A percentile compares a stretch with the other conserved stretches of the same genome.
These are phyloP conservation scores for Botrytis pseudocinerea DNA, from an alignment of 2,329 filamentous ascomycete genomes.

Conservation along the genomic window DNA sequence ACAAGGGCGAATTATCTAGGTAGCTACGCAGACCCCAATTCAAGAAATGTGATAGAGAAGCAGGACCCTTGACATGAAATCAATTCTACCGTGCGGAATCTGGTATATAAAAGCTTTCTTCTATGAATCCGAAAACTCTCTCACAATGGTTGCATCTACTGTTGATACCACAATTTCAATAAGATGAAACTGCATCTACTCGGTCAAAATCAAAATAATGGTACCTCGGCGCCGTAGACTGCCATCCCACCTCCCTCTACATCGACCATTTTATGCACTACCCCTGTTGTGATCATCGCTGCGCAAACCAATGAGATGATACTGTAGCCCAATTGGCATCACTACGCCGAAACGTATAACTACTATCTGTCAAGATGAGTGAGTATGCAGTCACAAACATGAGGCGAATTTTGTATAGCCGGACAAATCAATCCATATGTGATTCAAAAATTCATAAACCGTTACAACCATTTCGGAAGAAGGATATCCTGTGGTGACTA, in stretches of 20 bases:
- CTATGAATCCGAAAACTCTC: background rate
- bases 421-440: conserved; percentile 46
- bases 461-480: conserved; percentile 57
- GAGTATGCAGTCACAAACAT: conserved; percentile 21
- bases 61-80: background rate
- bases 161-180: background rate
- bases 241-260: background rate
- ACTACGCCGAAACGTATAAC: background rate
- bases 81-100: too few relatives aligned
- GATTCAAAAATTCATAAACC: conserved; percentile 69
- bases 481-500: conserved; percentile 70
- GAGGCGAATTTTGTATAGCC: conserved; percentile 4
- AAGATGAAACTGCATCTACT: background rate
- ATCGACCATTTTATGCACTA: conserved; percentile 20
- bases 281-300: conserved; percentile 20
- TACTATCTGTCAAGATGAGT: conserved; percentile 17
- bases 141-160: background rate
- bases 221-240: conserved; percentile 9
- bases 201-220: conserved; percentile 1
- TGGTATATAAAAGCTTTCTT: too few relatives aligned
- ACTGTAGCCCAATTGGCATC: background rate
- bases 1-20: background rate
- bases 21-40: background rate
- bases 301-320: conserved; percentile 11
- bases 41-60: background rate